phyloP scores from a whole-genome alignment of 352 stramenopile genomes.

The Globisporangium acanthophoron region DNA sequence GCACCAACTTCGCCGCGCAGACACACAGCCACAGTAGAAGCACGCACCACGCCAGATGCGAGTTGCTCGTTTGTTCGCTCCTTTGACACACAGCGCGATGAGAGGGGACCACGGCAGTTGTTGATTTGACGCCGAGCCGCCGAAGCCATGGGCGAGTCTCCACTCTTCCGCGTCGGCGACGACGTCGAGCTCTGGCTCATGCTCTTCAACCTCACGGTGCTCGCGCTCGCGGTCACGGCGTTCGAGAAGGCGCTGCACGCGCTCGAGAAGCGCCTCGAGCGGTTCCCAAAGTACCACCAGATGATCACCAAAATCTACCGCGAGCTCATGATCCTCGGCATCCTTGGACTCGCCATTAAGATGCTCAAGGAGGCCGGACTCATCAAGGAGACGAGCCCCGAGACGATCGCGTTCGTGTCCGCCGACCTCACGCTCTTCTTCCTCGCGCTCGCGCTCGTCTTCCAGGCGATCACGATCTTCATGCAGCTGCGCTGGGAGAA shows the following conservation, averaged over 20 bases:
- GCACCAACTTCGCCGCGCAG: not conserved
- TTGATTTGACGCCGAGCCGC: not conserved
- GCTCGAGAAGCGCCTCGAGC: slow-evolving; percentile 34
- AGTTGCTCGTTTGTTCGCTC: not conserved
- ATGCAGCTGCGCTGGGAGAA: slow-evolving; percentile 36
- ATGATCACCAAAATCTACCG: slow-evolving; percentile 61
- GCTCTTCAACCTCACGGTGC: slow-evolving; percentile 38
- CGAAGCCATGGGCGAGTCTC: slow-evolving; percentile 6
- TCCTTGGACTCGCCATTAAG: slow-evolving; percentile 51
- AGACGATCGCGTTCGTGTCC: slow-evolving; percentile 47
- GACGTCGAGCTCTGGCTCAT: slow-evolving; percentile 52
- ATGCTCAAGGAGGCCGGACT: slow-evolving; percentile 32
- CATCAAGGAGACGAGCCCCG: slow-evolving; percentile 24
- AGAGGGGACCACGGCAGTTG: not conserved
- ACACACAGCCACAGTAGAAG: not conserved
- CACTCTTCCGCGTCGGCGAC: slow-evolving; percentile 14
- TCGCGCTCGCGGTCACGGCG: slow-evolving; percentile 41
- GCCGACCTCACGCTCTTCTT: slow-evolving; percentile 58
- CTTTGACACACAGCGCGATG: not conserved
- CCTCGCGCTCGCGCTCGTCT: slow-evolving; percentile 39
- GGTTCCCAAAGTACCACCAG: slow-evolving; percentile 59
- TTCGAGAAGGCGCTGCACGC: slow-evolving; percentile 40
- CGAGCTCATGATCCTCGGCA: slow-evolving; percentile 57
- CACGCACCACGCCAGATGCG: too few relatives aligned
- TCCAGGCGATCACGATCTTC: slow-evolving; percentile 51